Evolutionary conservation across 345 rosid genomes (phyloP).

Genomic region (Aquilaria sinensis): DNA sequence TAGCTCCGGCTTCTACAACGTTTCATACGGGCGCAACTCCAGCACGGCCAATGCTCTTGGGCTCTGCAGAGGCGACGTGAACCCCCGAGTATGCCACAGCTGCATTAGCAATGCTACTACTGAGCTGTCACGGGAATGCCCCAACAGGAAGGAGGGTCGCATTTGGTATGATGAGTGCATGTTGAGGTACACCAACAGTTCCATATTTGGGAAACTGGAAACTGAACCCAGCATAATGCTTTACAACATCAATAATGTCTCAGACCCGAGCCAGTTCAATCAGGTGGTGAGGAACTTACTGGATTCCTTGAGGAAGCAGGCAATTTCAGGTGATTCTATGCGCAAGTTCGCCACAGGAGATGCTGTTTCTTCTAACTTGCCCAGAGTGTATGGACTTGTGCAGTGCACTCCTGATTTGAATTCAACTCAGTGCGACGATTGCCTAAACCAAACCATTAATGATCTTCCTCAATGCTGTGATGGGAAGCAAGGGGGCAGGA

Average conservation of each 20-base stretch:
- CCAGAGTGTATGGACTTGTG: conserved; percentile 12
- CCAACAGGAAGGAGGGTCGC: background rate
- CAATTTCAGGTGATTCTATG: background rate
- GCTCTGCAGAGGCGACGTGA: conserved; percentile 7
- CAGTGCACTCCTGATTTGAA: conserved; percentile 24
- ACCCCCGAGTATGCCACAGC: background rate
- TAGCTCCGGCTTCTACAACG: conserved; percentile 5
- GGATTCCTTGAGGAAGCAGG: background rate
- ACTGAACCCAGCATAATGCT: background rate
- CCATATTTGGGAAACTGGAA: conserved; percentile 1
- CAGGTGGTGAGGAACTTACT: background rate
- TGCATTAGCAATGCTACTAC: background rate
- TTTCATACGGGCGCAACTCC: background rate
- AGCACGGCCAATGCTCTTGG: background rate
- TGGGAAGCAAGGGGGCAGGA: conserved; percentile 21
- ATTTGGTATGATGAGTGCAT: conserved; percentile 12
- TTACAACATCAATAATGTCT: background rate
- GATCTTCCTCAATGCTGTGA: background rate
- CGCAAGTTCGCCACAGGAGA: conserved; percentile 10
- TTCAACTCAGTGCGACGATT: conserved; percentile 5
- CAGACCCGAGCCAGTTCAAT: background rate
- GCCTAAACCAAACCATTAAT: conserved; percentile 8
- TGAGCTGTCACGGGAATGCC: background rate
- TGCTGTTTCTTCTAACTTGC: background rate
- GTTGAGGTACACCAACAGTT: background rate